Evolutionary conservation across 1,139 yeast species (phyloP).

Genomic region (Spathaspora jeffriesii): DNA sequence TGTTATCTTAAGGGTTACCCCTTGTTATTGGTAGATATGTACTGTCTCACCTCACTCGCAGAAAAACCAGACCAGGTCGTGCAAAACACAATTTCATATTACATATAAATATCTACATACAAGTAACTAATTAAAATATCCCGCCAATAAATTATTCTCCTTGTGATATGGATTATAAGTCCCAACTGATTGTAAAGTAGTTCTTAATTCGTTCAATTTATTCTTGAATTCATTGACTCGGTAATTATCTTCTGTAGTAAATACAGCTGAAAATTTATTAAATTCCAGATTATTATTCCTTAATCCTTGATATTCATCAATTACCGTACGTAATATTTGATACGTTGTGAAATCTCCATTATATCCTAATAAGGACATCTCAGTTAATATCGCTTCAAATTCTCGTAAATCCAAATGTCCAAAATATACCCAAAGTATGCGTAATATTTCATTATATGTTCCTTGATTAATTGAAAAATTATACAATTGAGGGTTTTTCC

Average conservation of each 20-base stretch:
- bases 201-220: not conserved
- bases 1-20: not conserved
- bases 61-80: not conserved
- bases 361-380: conserved; percentile 46
- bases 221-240: not conserved
- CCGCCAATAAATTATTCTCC: not conserved
- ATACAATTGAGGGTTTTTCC: conserved; percentile 32
- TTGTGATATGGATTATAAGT: not conserved
- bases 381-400: conserved; percentile 33
- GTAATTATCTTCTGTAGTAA: not conserved
- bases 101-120: not conserved
- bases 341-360: conserved; percentile 37
- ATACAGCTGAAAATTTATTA: not conserved
- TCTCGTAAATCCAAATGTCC: conserved; percentile 39
- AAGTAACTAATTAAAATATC: not conserved
- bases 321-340: conserved; percentile 35
- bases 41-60: not conserved
- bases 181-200: not conserved
- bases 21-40: not conserved
- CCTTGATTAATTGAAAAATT: conserved; percentile 41
- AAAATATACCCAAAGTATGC: conserved; percentile 37
- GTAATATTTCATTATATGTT: conserved; percentile 41
- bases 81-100: conserved; percentile 7
- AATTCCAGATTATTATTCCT: conserved; percentile 15
- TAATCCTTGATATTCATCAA: conserved; percentile 35